Conservation (phyloP, 306 rosid species). For the Vigna reflexopilosa region DNA sequence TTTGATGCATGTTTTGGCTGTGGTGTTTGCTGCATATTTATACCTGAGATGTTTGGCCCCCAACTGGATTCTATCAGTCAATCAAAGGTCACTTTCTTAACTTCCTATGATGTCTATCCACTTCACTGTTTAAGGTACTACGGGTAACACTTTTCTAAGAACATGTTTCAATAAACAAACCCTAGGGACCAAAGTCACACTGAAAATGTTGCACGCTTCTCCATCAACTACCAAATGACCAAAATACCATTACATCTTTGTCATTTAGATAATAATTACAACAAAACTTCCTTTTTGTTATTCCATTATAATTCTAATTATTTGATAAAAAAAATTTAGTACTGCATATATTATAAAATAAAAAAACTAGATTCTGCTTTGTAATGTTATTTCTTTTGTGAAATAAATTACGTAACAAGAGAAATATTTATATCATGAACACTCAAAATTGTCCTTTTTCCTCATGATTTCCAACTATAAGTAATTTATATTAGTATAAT, state of each 20-base stretch:
- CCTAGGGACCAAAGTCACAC: constrained; percentile 26
- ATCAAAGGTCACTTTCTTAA: constrained; percentile 61
- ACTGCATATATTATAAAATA: too few species aligned
- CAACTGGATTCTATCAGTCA: constrained; percentile 51
- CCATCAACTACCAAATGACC: constrained; percentile 23
- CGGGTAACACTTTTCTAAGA: constrained; percentile 36
- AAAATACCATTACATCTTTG: constrained; percentile 16
- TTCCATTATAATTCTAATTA: too few species aligned
- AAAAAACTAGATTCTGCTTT: too few species aligned
- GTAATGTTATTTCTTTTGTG: too few species aligned
- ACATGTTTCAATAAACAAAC: not conserved
- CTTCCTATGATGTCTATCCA: constrained; percentile 48
- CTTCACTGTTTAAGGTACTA: constrained; percentile 48
- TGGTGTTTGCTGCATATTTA: constrained; percentile 53
- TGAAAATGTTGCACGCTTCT: constrained; percentile 21
- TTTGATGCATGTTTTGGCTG: constrained; percentile 33
- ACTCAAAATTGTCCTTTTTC: not conserved
- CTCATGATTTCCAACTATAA: too few species aligned
- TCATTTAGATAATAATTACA: not conserved
- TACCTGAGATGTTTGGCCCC: constrained; percentile 49
- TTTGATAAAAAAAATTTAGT: too few species aligned
- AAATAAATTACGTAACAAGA: too few species aligned
- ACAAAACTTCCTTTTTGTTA: too few species aligned
- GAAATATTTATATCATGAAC: too few species aligned
- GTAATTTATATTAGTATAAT: too few species aligned